These are phyloP conservation scores for Tulasnella sp. DNA, from an alignment of 768 basidiomycete species.

Conservation along the genomic window DNA sequence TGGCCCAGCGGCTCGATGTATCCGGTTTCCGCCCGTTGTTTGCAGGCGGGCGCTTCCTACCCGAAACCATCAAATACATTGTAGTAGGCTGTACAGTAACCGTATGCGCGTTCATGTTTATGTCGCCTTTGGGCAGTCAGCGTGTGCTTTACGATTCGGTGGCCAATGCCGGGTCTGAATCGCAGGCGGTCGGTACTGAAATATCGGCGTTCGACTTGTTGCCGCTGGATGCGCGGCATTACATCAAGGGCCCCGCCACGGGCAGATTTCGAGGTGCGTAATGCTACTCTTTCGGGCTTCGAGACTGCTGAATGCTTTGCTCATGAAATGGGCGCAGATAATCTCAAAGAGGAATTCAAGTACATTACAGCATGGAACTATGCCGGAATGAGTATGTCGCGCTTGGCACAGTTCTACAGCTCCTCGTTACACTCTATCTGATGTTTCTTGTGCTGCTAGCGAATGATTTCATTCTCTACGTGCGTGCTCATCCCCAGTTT, in stretches of 20 bases:
- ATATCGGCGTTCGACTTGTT: neutral
- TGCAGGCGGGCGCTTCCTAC: neutral
- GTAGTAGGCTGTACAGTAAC: neutral
- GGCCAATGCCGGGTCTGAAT: neutral
- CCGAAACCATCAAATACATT: neutral
- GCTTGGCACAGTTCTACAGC: neutral
- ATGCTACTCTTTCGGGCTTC: no score
- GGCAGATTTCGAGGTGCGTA: slow-evolving; percentile 12
- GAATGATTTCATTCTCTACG: slow-evolving; percentile 27
- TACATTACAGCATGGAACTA: slow-evolving; percentile 27
- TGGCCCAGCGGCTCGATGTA: neutral
- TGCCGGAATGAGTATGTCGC: slow-evolving; percentile 28
- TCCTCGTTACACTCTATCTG: neutral
- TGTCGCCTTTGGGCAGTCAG: neutral
- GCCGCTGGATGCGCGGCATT: neutral
- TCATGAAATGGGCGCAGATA: slow-evolving; percentile 18
- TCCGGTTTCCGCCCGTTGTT: neutral
- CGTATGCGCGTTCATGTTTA: neutral
- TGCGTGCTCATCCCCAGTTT: neutral
- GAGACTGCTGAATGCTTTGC: no score
- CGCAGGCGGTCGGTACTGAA: neutral
- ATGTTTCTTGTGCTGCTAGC: neutral
- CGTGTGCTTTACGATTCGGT: neutral
- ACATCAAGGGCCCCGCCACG: neutral
- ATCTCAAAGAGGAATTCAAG: slow-evolving; percentile 10